Conservation (phyloP, 805 yeast species). For the Scheffersomyces coipomensis region DNA sequence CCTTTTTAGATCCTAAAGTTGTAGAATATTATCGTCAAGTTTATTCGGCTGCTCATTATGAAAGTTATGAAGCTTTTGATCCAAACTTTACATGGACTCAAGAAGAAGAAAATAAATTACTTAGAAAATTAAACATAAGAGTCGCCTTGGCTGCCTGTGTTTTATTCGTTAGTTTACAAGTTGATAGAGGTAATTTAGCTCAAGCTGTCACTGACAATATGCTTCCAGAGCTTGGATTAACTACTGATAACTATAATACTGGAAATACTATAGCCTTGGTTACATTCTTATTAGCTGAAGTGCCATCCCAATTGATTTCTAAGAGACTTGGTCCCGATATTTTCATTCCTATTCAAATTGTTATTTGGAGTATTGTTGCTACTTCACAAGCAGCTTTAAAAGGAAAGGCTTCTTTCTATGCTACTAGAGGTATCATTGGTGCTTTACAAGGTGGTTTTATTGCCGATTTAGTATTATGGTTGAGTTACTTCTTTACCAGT, state of each 20-base stretch:
- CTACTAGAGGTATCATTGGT: constrained; percentile 53
- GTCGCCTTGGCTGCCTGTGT: constrained; percentile 59
- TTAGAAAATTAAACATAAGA: constrained; percentile 52
- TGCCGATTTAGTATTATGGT: constrained; percentile 61
- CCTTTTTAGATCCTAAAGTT: constrained; percentile 6
- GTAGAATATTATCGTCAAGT: constrained; percentile 6
- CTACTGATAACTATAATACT: constrained; percentile 57
- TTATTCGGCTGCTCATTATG: constrained; percentile 50
- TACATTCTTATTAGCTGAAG: constrained; percentile 54
- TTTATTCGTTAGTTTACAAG: constrained; percentile 57
- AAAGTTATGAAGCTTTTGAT: constrained; percentile 55
- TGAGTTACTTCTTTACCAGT: constrained; percentile 63
- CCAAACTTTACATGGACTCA: constrained; percentile 55
- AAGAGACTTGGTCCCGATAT: constrained; percentile 61
- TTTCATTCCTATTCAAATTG: constrained; percentile 60
- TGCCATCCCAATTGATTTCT: constrained; percentile 67
- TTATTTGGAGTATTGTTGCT: constrained; percentile 57
- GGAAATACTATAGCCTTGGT: constrained; percentile 57
- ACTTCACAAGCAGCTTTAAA: constrained; percentile 39
- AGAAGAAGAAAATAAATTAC: constrained; percentile 48
- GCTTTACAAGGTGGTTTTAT: constrained; percentile 69
- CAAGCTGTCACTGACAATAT: constrained; percentile 61
- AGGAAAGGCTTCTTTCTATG: constrained; percentile 40
- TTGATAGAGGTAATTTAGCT: constrained; percentile 56
- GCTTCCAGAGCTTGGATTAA: constrained; percentile 48